Evolutionary conservation across 2,329 filamentous ascomycete species (phyloP).

Genomic region (Scedosporium aurantiacum): DNA sequence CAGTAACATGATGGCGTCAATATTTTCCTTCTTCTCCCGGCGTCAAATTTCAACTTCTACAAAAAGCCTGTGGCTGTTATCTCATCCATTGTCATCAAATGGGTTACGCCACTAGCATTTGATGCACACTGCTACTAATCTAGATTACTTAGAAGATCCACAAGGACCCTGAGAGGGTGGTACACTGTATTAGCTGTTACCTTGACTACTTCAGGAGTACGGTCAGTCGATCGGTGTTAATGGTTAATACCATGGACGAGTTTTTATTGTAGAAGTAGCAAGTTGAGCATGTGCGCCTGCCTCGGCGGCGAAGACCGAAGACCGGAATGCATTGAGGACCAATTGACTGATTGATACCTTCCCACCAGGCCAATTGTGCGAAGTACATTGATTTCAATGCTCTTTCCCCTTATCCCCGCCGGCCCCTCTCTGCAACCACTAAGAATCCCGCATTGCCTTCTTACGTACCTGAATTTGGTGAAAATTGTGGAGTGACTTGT

Average conservation of each 20-base stretch:
- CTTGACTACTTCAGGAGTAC: too few species aligned
- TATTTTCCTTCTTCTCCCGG: not conserved
- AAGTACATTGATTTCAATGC: not conserved
- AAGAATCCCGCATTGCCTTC: not conserved
- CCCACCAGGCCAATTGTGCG: not conserved
- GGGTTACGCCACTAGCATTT: not conserved
- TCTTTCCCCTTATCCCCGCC: not conserved
- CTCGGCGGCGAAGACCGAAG: too few species aligned
- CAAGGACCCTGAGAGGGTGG: not conserved
- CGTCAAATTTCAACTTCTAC: not conserved
- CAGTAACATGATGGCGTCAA: too few species aligned
- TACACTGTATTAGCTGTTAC: too few species aligned
- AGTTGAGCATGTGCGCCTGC: too few species aligned
- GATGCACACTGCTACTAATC: not conserved
- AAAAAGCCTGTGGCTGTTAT: too few species aligned
- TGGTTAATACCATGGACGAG: too few species aligned
- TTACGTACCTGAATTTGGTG: slow-evolving; percentile 7
- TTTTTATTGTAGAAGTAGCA: too few species aligned
- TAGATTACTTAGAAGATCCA: not conserved
- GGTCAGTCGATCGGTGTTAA: too few species aligned
- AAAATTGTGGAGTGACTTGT: not conserved
- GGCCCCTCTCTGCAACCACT: not conserved
- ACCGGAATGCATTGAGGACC: not conserved
- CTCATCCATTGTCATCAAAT: too few species aligned
- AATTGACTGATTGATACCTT: not conserved